Percentiles rank a stretch among this genome's conserved stretches.
Conservation (phyloP, 257 asterid genomes). For the Leptodermis oblonga region DNA sequence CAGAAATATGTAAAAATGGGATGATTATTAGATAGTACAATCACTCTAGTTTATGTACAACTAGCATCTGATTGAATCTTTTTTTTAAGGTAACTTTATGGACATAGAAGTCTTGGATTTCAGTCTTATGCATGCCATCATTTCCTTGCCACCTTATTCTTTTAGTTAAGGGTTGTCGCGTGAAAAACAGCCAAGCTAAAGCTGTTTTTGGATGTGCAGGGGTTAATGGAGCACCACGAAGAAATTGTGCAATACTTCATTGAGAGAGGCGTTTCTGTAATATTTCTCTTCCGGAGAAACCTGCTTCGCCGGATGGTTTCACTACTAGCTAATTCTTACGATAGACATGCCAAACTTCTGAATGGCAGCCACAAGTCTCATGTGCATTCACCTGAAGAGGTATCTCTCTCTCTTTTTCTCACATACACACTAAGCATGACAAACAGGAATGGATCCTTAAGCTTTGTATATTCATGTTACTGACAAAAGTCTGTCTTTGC, state of each 20-base stretch:
- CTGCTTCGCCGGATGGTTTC: conserved; percentile 41
- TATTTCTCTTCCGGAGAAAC: conserved; percentile 40
- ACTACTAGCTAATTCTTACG: conserved; percentile 36
- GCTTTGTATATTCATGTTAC: background rate
- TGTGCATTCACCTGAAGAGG: conserved; percentile 40
- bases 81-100: background rate
- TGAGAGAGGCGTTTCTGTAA: conserved; percentile 34
- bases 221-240: conserved; percentile 32
- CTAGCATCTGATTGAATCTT: background rate
- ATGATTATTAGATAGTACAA: background rate
- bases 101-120: background rate
- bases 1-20: background rate
- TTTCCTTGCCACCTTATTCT: background rate
- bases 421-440: background rate
- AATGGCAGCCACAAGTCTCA: conserved; percentile 48
- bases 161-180: background rate
- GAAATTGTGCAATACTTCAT: conserved; percentile 39
- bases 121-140: conserved; percentile 1
- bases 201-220: conserved; percentile 24
- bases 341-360: conserved; percentile 32
- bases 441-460: background rate
- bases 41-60: background rate
- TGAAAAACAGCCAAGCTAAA: conserved; percentile 2
- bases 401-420: conserved; percentile 4
- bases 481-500: conserved; percentile 1